Evolutionary conservation across 164 flowering plant genomes (phyloP).

Genomic region (Echeveria elegans): DNA sequence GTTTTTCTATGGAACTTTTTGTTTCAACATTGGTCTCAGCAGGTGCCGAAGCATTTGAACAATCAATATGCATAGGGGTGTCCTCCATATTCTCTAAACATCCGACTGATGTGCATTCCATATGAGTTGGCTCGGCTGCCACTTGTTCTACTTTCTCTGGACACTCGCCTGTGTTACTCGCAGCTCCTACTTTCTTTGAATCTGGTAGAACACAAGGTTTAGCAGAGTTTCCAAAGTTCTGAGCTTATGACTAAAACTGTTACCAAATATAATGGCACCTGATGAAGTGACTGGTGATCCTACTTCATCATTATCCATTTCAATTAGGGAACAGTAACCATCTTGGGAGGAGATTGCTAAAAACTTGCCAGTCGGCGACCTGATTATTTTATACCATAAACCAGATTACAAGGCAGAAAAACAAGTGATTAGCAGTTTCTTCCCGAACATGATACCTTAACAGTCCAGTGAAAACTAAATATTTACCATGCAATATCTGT

Average conservation of each 20-base stretch:
- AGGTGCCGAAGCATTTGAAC: not conserved
- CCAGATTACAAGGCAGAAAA: not conserved
- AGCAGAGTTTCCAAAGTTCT: not conserved
- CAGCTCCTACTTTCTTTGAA: not conserved
- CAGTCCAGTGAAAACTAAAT: not conserved
- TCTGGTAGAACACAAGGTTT: not conserved
- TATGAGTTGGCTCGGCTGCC: not conserved
- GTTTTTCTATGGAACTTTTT: slow-evolving; percentile 20
- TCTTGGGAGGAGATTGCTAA: slow-evolving; percentile 88
- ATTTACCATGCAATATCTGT: slow-evolving; percentile 91
- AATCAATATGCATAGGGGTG: slow-evolving; percentile 8
- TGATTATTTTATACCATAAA: slow-evolving; percentile 15
- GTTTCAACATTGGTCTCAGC: slow-evolving; percentile 12
- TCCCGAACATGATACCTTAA: not conserved
- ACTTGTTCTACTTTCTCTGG: not conserved
- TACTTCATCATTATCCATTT: slow-evolving; percentile 74
- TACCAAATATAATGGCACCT: slow-evolving; percentile 31
- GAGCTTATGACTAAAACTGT: not conserved
- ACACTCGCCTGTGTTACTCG: not conserved
- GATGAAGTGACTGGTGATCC: slow-evolving; percentile 45
- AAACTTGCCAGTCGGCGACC: slow-evolving; percentile 70
- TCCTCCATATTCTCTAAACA: slow-evolving; percentile 15
- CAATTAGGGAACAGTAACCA: slow-evolving; percentile 79
- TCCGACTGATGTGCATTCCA: not conserved
- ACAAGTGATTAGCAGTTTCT: not conserved